These are phyloP conservation scores for Porcisia deanei DNA, from an alignment of 208 protist species.

Conservation along the genomic window DNA sequence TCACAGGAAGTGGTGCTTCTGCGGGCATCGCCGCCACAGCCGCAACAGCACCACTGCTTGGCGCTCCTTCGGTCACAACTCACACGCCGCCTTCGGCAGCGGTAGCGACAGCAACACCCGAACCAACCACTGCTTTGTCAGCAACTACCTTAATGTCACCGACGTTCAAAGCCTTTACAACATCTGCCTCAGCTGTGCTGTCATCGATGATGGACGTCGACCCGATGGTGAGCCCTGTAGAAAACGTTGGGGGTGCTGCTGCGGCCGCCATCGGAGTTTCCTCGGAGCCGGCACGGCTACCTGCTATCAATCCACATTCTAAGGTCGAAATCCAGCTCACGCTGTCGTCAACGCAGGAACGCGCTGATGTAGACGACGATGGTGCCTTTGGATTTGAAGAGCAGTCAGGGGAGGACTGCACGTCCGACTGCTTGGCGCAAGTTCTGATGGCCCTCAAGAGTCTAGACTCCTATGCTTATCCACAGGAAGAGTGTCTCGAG, in stretches of 20 bases:
- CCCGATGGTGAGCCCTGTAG: background rate
- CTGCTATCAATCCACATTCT: background rate
- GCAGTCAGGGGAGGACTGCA: background rate
- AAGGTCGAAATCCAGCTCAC: constrained; percentile 10
- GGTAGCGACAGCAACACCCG: background rate
- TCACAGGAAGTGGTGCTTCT: background rate
- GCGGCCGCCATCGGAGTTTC: background rate
- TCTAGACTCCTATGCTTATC: background rate
- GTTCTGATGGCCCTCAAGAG: background rate
- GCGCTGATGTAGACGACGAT: background rate
- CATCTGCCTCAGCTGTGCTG: constrained; percentile 24
- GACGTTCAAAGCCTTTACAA: constrained; percentile 27
- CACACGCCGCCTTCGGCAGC: background rate
- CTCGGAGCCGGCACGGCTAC: background rate
- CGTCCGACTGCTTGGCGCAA: background rate
- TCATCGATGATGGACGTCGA: constrained; percentile 2
- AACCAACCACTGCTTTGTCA: background rate
- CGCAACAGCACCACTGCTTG: background rate
- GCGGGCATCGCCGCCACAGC: background rate
- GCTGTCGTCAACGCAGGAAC: background rate
- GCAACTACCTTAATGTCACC: background rate
- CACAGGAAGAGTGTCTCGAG: background rate
- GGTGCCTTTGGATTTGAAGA: constrained; percentile 5
- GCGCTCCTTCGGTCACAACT: background rate
- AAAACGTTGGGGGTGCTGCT: background rate